These are phyloP conservation scores for Nicotiana undulata DNA, from an alignment of 257 asterid species.

Conservation along the genomic window DNA sequence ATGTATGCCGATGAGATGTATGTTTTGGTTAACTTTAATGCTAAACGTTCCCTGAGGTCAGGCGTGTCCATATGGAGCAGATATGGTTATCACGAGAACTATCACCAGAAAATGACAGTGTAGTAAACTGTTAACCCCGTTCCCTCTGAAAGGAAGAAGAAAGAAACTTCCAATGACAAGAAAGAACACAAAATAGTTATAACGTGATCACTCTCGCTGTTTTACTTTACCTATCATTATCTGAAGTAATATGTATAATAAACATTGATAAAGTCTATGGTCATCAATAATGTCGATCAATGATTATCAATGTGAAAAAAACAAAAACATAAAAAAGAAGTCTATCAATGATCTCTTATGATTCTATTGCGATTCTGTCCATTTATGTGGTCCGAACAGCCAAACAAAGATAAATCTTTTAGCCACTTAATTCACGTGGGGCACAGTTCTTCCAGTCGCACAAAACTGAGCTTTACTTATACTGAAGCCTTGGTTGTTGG, in stretches of 20 bases:
- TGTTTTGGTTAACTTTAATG: neutral
- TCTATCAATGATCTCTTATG: neutral
- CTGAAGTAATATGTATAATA: neutral
- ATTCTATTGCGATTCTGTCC: neutral
- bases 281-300: too few relatives aligned
- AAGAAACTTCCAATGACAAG: neutral
- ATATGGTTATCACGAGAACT: neutral
- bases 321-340: neutral
- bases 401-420: neutral
- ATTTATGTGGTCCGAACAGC: neutral
- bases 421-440: neutral
- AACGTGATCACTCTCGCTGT: neutral
- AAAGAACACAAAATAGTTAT: neutral
- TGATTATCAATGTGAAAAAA: neutral
- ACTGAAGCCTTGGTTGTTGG: neutral
- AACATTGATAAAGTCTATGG: neutral
- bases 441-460: neutral
- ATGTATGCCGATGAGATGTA: neutral
- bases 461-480: neutral
- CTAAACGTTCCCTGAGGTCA: neutral
- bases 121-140: neutral
- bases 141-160: neutral
- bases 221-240: neutral
- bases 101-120: neutral
- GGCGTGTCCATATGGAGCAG: neutral